phyloP scores from a whole-genome alignment of 1,284 basidiomycete species.

The Malassezia furfur region DNA sequence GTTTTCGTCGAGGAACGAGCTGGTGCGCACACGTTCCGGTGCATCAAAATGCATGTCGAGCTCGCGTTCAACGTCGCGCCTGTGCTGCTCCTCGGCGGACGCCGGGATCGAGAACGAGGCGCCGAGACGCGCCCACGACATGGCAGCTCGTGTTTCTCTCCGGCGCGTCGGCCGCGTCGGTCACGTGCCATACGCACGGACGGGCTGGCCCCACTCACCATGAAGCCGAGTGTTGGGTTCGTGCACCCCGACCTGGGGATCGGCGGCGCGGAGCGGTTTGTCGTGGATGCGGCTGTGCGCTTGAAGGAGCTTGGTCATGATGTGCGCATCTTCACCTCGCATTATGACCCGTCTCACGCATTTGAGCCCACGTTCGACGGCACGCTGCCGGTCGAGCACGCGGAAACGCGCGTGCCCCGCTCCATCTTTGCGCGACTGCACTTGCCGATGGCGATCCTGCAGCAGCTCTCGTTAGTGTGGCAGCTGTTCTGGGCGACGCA shows the following conservation, averaged over 20 bases:
- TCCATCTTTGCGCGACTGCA: constrained; percentile 68
- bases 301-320: constrained; percentile 73
- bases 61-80: constrained; percentile 10
- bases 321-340: constrained; percentile 87
- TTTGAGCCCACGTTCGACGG: constrained; percentile 50
- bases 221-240: constrained; percentile 60
- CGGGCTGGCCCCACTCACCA: background rate
- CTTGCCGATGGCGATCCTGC: constrained; percentile 76
- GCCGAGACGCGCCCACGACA: background rate
- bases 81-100: constrained; percentile 6
- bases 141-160: background rate
- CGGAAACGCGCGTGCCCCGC: constrained; percentile 68
- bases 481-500: constrained; percentile 34
- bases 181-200: background rate
- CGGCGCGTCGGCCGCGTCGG: background rate
- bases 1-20: constrained; percentile 5
- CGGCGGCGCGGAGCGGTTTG: constrained; percentile 88
- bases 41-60: constrained; percentile 4
- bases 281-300: constrained; percentile 89
- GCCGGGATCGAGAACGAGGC: constrained; percentile 6
- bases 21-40: background rate
- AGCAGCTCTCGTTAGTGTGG: constrained; percentile 65
- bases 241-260: constrained; percentile 92
- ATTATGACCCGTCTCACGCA: constrained; percentile 63
- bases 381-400: constrained; percentile 68